Evolutionary conservation across 202 grass and related monocot species (phyloP), one percentile per base, ranked within the genome.

Genomic region (Digitaria exilis): DNA sequence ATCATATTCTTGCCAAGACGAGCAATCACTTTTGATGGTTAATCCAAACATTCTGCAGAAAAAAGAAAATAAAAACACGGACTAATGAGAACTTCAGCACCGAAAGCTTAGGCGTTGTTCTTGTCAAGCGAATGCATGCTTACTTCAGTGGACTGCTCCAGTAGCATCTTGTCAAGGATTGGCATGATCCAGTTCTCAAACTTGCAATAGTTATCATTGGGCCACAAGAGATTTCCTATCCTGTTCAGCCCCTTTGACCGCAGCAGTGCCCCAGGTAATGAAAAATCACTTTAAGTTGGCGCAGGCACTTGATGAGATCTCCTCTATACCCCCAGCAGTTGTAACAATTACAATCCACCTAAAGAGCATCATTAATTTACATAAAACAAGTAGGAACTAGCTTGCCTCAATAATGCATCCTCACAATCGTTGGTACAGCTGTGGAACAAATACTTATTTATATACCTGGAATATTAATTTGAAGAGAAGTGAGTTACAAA

Each of bases 111-210:
- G n/a, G n/a, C 2, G 37, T 39, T 39, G 37, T 39, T 7, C 37
- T 39, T 39, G 37, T 39, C 37, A 7, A 39, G 3, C n/a, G 24
- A 39, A 82, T 67, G n/a, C n/a, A n/a, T n/a, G 10, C 11, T 78
- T 89, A 94, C 92, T 90, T 93, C 81, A 57, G 46, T 84, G 55
- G 92, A 92, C 66, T 98, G 95, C 78, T 98, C 95, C 50, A 85
- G 75, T 62, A 98, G 84, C 92, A 98, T 90, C 79, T 94, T 65
- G 44, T 95, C 89, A 60, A 98, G 87, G 63, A 98, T 43, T 45
- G 96, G 96, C 89, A 95, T 95, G 79, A 98, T 92, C 96, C 96
- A 95, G 65, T 98, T 89, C 68, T 98, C 96, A 91, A 98, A 98
- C 82, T 98, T 98, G 82, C 96, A 98, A 51, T 98, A 98, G 79